Evolutionary conservation across 768 basidiomycete genomes (phyloP), one percentile per base, ranked within the genome.

Genomic region (Leccinum barrowsii): DNA sequence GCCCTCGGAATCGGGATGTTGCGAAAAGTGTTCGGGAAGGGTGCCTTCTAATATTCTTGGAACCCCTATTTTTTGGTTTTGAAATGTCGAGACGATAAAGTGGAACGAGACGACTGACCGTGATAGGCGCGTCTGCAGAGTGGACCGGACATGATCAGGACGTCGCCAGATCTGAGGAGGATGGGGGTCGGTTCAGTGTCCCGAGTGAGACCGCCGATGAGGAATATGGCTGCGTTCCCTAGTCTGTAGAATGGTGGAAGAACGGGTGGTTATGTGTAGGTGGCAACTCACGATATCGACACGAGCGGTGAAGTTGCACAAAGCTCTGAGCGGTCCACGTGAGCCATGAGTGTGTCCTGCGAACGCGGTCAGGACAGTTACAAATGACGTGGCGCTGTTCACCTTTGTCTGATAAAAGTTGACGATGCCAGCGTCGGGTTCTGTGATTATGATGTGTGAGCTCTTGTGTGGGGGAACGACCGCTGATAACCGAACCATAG

Each of bases 301-400:
- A 98, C 92, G 0, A 99, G 81, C 0, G 96, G 96, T 0, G 92
- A 87, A 5, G 92, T 92, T 2, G 92, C 86, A 65, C 94, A 96
- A 8, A 96, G 81, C 74, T 99, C 96, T 21, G 95, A 94, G 19
- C 92, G 89, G 72, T 99, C 96, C n/a, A 97, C 92, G 71, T 99
- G 96, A 0, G 85, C 96, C 89, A 98, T 98, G 19, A 99, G 82
- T 0, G 94, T 92, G 62, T 98, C 94, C 82, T 60, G n/a, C 19
- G 26, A 52, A 26, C 2, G 19, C 15, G 42, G 3, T 21, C n/a
- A 47, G 34, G 21, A 48, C 15, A 12, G 57, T 49, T 44, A 2
- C 47, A 17, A 24, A 7, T 3, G 12, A 30, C 12, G 8, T 22
- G 26, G 5, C 2, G 21, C 26, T 42, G 21, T 66, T 42, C 32